Base-by-base conservation (phyloP, 176 grass and related monocot genomes). In the Triticum monococcum region DNA sequence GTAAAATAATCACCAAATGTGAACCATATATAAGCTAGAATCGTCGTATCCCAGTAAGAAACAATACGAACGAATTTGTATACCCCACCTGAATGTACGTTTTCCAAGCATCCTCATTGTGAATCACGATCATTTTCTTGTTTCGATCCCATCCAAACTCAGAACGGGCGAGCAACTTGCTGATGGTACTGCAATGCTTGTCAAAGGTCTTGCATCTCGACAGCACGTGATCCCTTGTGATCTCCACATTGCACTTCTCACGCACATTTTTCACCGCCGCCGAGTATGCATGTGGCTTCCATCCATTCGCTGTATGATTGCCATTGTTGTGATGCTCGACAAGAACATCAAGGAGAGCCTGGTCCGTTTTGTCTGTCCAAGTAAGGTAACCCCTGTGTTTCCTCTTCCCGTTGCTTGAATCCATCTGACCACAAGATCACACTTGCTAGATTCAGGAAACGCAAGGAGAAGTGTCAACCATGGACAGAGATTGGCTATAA, bases 121-220 rank as follows among this genome's bases (percentile, higher is more conserved):
- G 69, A 56, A 87, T 87, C 69, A 75, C 7, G 18, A 87, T 69
- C 79, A 48, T 81, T n/a, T 81, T 71, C 59, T 10, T 81, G 4
- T 66, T 23, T 5, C 28, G 57, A 87, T 87, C 69, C 79, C 86
- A 87, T 72, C 62, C 86, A 81, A 75, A 87, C 28, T 12, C 69
- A 31, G 62, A 46, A 81, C 37, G 59, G 5, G 69, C 4, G 23
- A 81, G 79, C 75, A 87, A 75, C 62, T 50, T 81, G n/a, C 60
- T 64, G 30, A 82, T 33, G 5, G 66, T 6, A 67, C 48, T 81
- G 79, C 86, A 87, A 26, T 87, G 68, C 86, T 87, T 87, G 43
- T 75, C 86, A 52, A 87, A 87, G 2, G 79, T 75, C 86, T 87
- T 87, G 78, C 78, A 87, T 87, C 78, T 81, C 23, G 85, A 74